Conservation (phyloP, 2,329 filamentous ascomycete genomes). For the Alternaria sp. region DNA sequence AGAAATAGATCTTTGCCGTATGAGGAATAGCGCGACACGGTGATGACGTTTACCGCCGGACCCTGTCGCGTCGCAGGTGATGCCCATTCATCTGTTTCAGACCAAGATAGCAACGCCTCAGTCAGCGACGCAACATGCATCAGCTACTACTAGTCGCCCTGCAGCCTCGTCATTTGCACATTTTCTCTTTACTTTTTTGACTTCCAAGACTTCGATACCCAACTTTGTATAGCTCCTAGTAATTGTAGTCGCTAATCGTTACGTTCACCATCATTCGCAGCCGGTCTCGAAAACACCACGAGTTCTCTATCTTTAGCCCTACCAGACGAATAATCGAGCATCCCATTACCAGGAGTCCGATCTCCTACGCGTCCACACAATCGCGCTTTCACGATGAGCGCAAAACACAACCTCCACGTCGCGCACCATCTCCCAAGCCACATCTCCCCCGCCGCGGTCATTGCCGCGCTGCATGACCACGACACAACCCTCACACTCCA, state of each 20-base stretch:
- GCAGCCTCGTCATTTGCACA: neutral
- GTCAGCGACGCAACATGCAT: constrained; percentile 16
- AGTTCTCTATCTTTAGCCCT: neutral
- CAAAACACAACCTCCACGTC: constrained; percentile 42
- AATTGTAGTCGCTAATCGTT: constrained; percentile 11
- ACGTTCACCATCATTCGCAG: neutral
- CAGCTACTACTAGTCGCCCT: constrained; percentile 2
- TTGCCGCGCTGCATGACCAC: constrained; percentile 45
- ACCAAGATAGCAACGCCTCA: constrained; percentile 6
- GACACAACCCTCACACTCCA: constrained; percentile 42
- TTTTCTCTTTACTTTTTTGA: neutral
- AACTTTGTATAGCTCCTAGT: neutral
- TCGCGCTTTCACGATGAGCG: constrained; percentile 21
- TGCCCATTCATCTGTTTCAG: constrained; percentile 8
- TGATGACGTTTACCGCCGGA: neutral
- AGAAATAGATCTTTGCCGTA: neutral
- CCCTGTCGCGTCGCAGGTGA: constrained; percentile 4
- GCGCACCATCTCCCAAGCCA: constrained; percentile 37
- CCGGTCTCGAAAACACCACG: neutral
- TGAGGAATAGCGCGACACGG: neutral
- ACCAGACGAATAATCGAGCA: neutral
- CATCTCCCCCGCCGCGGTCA: constrained; percentile 31
- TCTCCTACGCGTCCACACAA: neutral
- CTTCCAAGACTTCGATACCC: neutral
- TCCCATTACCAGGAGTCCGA: too few species aligned